Evolutionary conservation across 192 early-diverging fungal species (phyloP).

Genomic region (Funneliformis mosseae): DNA sequence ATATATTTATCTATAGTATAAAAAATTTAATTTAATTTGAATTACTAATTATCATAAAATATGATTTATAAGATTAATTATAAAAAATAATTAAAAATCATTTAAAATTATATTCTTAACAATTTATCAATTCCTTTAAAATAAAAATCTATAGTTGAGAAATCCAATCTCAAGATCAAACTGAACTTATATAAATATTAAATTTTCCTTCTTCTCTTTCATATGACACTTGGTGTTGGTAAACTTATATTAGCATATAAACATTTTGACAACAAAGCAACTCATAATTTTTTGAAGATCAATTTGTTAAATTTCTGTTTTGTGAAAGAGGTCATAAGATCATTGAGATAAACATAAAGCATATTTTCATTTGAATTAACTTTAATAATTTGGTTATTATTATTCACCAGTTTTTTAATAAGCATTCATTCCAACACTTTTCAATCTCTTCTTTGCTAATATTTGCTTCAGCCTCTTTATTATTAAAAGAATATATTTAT

Average conservation of each 20-base stretch:
- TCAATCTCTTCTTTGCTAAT: constrained; percentile 24
- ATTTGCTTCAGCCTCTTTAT: constrained; percentile 1
- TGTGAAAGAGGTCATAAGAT: constrained; percentile 9
- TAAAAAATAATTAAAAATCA: too few relatives aligned
- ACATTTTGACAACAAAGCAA: constrained; percentile 11
- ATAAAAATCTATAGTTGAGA: too few relatives aligned
- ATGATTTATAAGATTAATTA: too few relatives aligned
- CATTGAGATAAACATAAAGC: not conserved
- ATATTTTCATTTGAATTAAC: constrained; percentile 6
- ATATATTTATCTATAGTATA: too few relatives aligned
- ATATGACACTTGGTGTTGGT: too few relatives aligned
- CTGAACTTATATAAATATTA: too few relatives aligned
- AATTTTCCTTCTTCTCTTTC: too few relatives aligned
- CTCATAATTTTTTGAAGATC: constrained; percentile 21
- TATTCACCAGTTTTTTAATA: constrained; percentile 12
- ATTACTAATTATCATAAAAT: too few relatives aligned
- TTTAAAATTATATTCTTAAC: too few relatives aligned
- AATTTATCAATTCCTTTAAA: too few relatives aligned
- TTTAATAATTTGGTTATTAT: constrained; percentile 20
- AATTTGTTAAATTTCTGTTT: constrained; percentile 15
- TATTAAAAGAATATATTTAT: constrained; percentile 8
- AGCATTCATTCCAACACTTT: constrained; percentile 2
- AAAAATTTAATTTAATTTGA: too few relatives aligned
- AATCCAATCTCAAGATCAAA: too few relatives aligned
- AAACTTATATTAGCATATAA: constrained; percentile 17